Evolutionary conservation across 1,139 yeast species (phyloP).

Genomic region (Hansenula sp.): DNA sequence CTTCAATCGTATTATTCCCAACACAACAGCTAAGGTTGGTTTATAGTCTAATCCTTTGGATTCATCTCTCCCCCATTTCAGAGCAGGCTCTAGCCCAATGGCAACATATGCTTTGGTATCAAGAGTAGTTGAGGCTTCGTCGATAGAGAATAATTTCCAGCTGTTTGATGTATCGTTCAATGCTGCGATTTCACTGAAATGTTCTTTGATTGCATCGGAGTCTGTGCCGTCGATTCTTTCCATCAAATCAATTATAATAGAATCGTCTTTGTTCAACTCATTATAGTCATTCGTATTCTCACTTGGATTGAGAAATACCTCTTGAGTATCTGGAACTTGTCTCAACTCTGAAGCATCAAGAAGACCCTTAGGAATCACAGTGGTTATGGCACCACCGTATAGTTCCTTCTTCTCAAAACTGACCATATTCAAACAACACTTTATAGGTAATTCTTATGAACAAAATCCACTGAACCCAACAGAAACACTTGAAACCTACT

Average conservation of each 20-base stretch:
- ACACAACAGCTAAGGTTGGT: constrained; percentile 39
- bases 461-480: too few species aligned
- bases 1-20: constrained; percentile 50
- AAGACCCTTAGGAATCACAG: constrained; percentile 49
- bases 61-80: constrained; percentile 47
- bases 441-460: too few species aligned
- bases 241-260: constrained; percentile 68
- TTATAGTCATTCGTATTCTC: constrained; percentile 32
- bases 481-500: too few species aligned
- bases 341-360: constrained; percentile 72
- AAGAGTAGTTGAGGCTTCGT: constrained; percentile 6
- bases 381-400: constrained; percentile 78
- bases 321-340: constrained; percentile 87
- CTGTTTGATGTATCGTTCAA: constrained; percentile 30
- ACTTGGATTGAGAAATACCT: constrained; percentile 54
- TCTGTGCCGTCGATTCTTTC: constrained; percentile 48
- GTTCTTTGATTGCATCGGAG: constrained; percentile 34
- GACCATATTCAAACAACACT: constrained; percentile 5
- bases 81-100: constrained; percentile 33
- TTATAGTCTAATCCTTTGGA: constrained; percentile 11
- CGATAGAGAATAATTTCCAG: constrained; percentile 20
- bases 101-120: constrained; percentile 22
- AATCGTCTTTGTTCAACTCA: constrained; percentile 41
- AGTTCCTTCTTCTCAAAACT: constrained; percentile 25
- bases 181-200: constrained; percentile 37